Base-by-base conservation (phyloP, 805 yeast species). In the Komagataella phaffii region DNA sequence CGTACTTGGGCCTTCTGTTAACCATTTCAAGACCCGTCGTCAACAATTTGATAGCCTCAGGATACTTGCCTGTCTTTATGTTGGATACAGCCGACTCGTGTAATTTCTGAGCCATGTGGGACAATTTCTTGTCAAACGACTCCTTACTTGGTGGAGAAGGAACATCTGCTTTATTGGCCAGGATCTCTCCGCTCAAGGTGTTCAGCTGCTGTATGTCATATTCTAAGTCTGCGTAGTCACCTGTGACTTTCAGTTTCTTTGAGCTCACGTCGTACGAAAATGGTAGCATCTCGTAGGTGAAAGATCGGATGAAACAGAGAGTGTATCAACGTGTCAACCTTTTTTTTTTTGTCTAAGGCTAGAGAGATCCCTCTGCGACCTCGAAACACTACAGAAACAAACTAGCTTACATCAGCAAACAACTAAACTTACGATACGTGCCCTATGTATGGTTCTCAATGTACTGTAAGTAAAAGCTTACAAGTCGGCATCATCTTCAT, bases 401-500 rank as follows among this genome's bases (percentile, higher is more conserved):
- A 8, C 14, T 30, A 30, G 40, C 40, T 30, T 30, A 30, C 40
- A n/a, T 30, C 40, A 30, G 40, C 40, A 30, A 30, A 30, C 40
- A 30, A 30, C 8, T 30, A 30, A 30, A 30, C 14, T 30, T 30
- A 30, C 40, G 40, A 30, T 30, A 30, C 40, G 14, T 30, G 40
- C 40, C 12, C 40, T 30, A 30, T 44, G 6, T 19, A 44, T 44
- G 12, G 18, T 17, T 44, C 12, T 44, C 46, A 7, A 44, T 19
- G 46, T 17, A 44, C n/a, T 44, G 10, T 12, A 17, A 44, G 21
- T n/a, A 10, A 10, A 17, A 19, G 21, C 52, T 77, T 88, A 93
- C 76, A 93, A 86, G 75, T 93, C 99, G 68, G 96, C 97, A 68
- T 93, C 99, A 71, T 93, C 99, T 79, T 93, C 99, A 77, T 93